These are phyloP conservation scores for Endotrypanum monterogeii DNA, from an alignment of 208 protist species.

Conservation along the genomic window DNA sequence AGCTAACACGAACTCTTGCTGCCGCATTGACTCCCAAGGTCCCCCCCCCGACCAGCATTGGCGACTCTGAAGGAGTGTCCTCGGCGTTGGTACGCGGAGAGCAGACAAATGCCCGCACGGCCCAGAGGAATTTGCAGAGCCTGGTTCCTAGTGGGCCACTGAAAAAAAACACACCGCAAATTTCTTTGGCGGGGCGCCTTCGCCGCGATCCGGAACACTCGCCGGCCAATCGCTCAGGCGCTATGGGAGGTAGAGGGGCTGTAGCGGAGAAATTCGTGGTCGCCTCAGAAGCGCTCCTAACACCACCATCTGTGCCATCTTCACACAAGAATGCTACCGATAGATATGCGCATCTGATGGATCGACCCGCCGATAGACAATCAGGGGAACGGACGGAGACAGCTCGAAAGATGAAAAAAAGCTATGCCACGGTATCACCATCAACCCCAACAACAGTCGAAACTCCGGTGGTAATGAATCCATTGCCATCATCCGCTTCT, in stretches of 20 bases:
- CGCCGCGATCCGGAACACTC: not conserved
- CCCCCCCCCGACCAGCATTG: not conserved
- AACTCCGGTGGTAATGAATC: not conserved
- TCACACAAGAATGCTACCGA: not conserved
- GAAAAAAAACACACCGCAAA: not conserved
- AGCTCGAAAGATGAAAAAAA: not conserved
- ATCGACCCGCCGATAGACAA: not conserved
- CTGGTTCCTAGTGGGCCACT: constrained; percentile 24
- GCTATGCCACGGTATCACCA: not conserved
- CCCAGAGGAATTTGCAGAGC: constrained; percentile 19
- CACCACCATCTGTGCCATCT: not conserved
- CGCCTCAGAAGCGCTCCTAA: not conserved
- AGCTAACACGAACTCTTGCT: not conserved
- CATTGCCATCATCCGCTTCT: not conserved
- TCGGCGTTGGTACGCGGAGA: no score
- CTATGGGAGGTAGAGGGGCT: not conserved
- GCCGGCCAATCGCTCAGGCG: not conserved
- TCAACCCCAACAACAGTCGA: not conserved
- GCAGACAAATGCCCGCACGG: not conserved
- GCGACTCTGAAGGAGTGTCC: not conserved
- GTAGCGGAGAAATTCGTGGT: not conserved
- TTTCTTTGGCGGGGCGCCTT: not conserved
- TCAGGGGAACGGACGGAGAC: not conserved
- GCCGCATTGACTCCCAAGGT: not conserved
- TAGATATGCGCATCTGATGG: not conserved